Base-by-base conservation (phyloP, 108 stramenopile genomes). In the Poteriospumella lacustris region DNA sequence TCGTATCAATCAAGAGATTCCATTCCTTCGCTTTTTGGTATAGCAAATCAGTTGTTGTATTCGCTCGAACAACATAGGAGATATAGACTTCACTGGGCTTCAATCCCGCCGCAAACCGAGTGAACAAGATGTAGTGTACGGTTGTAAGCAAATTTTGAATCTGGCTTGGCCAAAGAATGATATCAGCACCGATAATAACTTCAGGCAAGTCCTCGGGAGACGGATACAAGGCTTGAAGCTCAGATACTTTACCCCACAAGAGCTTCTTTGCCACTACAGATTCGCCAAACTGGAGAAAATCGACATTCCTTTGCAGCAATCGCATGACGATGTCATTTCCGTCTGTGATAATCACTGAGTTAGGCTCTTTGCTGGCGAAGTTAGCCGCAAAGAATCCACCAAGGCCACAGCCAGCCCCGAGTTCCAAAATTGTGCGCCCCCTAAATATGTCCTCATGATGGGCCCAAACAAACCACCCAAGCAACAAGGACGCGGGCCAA, bases 321-420 rank as follows among this genome's bases (percentile, higher is more conserved):
- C 60, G 60, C 9, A 64, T 3, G 29, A 64, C 60, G 31, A 64
- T 64, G 44, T 73, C 41, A 9, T 73, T 42, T 3, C 41, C 70
- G 15, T 73, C 36, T 42, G 41, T 73, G n/a, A 73, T 73, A 5
- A 42, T 34, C 70, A 52, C 41, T n/a, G 33, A 12, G 60, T 64
- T 24, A 24, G 33, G 60, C 60, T 64, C n/a, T n/a, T n/a, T n/a
- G n/a, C n/a, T n/a, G n/a, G n/a, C n/a, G n/a, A 34, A 24, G 33
- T 73, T 3, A 42, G 12, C 5, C 9, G 70, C 70, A 19, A 73
- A 5, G 31, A 73, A 73, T 26, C 70, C 70, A 26, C 12, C 70
- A 28, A 73, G 47, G 9, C 70, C 70, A 73, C 44, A 52, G 36
- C 70, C 70, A 29, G 70, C 70, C 31, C 70, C 70, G 26, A 73